A percentile compares a stretch with the other conserved stretches of the same genome.
These are phyloP conservation scores for Zhuliangozyma blackwelliae DNA, from an alignment of 1,139 yeast species.

Conservation along the genomic window DNA sequence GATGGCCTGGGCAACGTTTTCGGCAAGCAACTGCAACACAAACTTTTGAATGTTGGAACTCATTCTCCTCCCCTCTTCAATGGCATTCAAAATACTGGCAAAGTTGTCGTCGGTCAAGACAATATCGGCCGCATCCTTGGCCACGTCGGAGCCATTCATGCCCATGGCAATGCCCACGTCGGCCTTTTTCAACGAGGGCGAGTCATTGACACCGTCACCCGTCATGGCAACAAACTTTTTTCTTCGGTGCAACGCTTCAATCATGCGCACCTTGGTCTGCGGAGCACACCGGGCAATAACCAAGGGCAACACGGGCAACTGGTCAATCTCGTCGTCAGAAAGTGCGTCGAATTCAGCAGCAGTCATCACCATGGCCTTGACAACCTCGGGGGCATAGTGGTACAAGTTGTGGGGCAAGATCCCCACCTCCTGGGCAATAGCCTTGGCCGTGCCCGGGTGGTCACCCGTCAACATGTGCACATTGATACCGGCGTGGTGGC, in stretches of 20 bases:
- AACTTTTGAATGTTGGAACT: slow-evolving; percentile 76
- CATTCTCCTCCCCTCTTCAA: slow-evolving; percentile 84
- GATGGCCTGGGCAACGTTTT: slow-evolving; percentile 74
- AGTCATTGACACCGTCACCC: slow-evolving; percentile 85
- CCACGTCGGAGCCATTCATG: slow-evolving; percentile 93
- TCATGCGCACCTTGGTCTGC: slow-evolving; percentile 78
- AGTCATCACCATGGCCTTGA: slow-evolving; percentile 69
- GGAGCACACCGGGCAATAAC: slow-evolving; percentile 88
- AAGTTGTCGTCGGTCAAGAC: slow-evolving; percentile 94
- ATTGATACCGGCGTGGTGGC: slow-evolving; percentile 74
- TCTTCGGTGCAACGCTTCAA: slow-evolving; percentile 76
- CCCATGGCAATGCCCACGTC: slow-evolving; percentile 96
- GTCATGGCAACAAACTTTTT: slow-evolving; percentile 76
- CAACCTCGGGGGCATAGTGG: slow-evolving; percentile 59
- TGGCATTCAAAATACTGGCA: slow-evolving; percentile 85
- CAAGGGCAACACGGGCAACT: slow-evolving; percentile 65
- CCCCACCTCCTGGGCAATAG: slow-evolving; percentile 84
- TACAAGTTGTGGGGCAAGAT: slow-evolving; percentile 67
- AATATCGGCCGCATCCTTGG: slow-evolving; percentile 98
- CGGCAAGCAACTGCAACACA: slow-evolving; percentile 73
- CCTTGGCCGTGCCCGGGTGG: slow-evolving; percentile 77
- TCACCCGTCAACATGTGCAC: slow-evolving; percentile 88
- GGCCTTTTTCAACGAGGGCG: slow-evolving; percentile 75
- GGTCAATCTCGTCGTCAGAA: slow-evolving; percentile 59
- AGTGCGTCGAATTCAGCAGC: slow-evolving; percentile 69